phyloP scores from a whole-genome alignment of 192 early-diverging fungal genomes.

The Anaeromyces robustus region DNA sequence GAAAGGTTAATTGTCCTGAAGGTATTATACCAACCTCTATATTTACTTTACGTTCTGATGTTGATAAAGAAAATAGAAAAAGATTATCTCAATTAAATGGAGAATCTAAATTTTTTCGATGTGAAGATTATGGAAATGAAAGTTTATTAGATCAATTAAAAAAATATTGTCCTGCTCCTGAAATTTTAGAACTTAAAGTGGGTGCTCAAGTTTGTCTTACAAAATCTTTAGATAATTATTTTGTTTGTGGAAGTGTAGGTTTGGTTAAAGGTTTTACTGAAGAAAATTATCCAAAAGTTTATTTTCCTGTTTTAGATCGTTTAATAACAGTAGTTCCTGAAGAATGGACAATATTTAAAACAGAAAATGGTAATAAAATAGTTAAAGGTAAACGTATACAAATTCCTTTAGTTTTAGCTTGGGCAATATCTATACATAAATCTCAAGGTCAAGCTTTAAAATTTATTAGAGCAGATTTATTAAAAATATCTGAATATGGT shows the following conservation, averaged over 20 bases:
- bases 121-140: conserved; percentile 18
- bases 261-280: conserved; percentile 25
- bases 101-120: conserved; percentile 18
- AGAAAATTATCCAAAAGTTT: conserved; percentile 14
- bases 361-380: too few species aligned
- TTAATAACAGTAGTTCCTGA: neutral
- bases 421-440: conserved; percentile 80
- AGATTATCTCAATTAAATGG: conserved; percentile 37
- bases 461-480: conserved; percentile 53
- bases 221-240: conserved; percentile 40
- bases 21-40: conserved; percentile 44
- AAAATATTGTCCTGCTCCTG: conserved; percentile 37
- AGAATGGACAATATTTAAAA: too few species aligned
- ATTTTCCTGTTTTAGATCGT: conserved; percentile 13
- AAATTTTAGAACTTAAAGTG: conserved; percentile 46
- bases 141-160: conserved; percentile 8
- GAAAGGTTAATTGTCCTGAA: conserved; percentile 18
- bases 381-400: conserved; percentile 21
- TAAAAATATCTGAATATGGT: conserved; percentile 53
- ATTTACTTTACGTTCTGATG: conserved; percentile 60
- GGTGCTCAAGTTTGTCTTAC: conserved; percentile 78
- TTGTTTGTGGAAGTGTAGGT: conserved; percentile 74
- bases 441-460: conserved; percentile 76
- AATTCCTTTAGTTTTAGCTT: conserved; percentile 68
- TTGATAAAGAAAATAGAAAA: conserved; percentile 50